Percentiles rank a stretch among this genome's conserved stretches.
Evolutionary conservation across 768 basidiomycete species (phyloP).

Genomic region (Mycena metata): DNA sequence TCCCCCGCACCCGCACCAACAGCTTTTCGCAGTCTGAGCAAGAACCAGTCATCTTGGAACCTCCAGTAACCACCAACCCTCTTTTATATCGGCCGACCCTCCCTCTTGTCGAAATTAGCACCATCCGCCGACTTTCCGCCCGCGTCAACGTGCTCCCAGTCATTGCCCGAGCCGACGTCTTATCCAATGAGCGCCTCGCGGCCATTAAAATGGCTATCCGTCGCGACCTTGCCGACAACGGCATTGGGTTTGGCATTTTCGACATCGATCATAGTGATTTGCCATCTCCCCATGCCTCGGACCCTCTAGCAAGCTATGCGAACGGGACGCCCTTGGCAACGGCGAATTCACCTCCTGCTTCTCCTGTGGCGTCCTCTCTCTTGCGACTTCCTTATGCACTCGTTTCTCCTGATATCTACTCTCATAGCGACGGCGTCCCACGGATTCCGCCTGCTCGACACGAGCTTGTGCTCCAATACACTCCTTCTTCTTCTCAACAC

Average conservation of each 20-base stretch:
- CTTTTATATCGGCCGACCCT: slow-evolving; percentile 76
- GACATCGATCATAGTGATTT: slow-evolving; percentile 75
- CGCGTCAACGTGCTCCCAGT: slow-evolving; percentile 92
- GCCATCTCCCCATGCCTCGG: slow-evolving; percentile 43
- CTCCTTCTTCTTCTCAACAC: slow-evolving; percentile 61
- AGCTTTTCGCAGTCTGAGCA: slow-evolving; percentile 80
- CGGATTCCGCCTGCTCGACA: slow-evolving; percentile 71
- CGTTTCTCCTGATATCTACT: slow-evolving; percentile 86
- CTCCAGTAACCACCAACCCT: slow-evolving; percentile 81
- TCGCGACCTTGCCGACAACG: slow-evolving; percentile 84
- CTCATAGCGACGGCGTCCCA: slow-evolving; percentile 84
- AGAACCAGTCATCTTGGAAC: slow-evolving; percentile 85
- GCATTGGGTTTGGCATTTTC: slow-evolving; percentile 92
- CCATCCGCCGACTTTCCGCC: slow-evolving; percentile 83
- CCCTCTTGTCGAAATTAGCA: slow-evolving; percentile 77
- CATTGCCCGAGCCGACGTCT: slow-evolving; percentile 83
- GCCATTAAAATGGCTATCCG: slow-evolving; percentile 86
- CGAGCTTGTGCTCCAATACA: slow-evolving; percentile 82
- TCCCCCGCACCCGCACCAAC: slow-evolving; percentile 76
- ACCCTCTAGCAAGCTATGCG: slow-evolving; percentile 38
- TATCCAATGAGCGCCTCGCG: slow-evolving; percentile 85
- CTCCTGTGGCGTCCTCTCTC: slow-evolving; percentile 71
- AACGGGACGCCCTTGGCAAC: slow-evolving; percentile 66
- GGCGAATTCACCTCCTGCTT: slow-evolving; percentile 74
- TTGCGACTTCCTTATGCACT: slow-evolving; percentile 86